phyloP scores from a whole-genome alignment of 2,329 filamentous ascomycete species.

The Colletotrichum gloeosporioides region DNA sequence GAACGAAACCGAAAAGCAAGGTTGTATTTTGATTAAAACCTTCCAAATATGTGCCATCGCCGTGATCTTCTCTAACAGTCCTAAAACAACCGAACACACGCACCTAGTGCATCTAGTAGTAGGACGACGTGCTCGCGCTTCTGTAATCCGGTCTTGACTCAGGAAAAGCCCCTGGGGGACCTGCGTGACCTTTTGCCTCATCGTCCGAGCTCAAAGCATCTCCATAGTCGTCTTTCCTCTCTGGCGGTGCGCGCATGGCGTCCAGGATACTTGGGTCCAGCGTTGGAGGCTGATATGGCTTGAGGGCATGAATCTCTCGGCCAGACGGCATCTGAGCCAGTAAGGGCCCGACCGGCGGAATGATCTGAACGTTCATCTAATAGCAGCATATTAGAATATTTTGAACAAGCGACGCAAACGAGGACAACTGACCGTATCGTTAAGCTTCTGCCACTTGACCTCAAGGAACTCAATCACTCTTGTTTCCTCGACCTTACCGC shows the following conservation, averaged over 20 bases:
- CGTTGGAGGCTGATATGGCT: slow-evolving; percentile 68
- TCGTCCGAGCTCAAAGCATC: slow-evolving; percentile 44
- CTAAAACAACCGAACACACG: background rate
- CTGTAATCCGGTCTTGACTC: slow-evolving; percentile 48
- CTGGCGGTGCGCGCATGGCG: slow-evolving; percentile 60
- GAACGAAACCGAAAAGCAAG: background rate
- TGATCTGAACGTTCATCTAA: slow-evolving; percentile 78
- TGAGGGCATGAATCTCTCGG: slow-evolving; percentile 80
- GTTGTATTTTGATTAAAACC: slow-evolving; percentile 6
- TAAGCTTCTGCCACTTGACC: slow-evolving; percentile 89
- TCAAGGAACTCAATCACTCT: slow-evolving; percentile 87
- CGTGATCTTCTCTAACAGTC: background rate
- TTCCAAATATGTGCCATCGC: background rate
- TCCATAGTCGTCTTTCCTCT: slow-evolving; percentile 39
- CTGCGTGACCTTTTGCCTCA: slow-evolving; percentile 33
- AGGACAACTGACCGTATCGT: slow-evolving; percentile 75
- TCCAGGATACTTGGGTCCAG: slow-evolving; percentile 72
- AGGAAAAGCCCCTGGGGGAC: slow-evolving; percentile 56
- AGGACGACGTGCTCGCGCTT: slow-evolving; percentile 42
- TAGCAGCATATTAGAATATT: background rate
- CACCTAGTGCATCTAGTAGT: slow-evolving; percentile 27
- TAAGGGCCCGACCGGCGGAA: slow-evolving; percentile 75
- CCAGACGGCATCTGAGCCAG: slow-evolving; percentile 85
- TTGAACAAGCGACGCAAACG: background rate
- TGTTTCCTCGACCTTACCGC: slow-evolving; percentile 82